Evolutionary conservation across 768 basidiomycete genomes (phyloP).

Genomic region (Suillus lakei): DNA sequence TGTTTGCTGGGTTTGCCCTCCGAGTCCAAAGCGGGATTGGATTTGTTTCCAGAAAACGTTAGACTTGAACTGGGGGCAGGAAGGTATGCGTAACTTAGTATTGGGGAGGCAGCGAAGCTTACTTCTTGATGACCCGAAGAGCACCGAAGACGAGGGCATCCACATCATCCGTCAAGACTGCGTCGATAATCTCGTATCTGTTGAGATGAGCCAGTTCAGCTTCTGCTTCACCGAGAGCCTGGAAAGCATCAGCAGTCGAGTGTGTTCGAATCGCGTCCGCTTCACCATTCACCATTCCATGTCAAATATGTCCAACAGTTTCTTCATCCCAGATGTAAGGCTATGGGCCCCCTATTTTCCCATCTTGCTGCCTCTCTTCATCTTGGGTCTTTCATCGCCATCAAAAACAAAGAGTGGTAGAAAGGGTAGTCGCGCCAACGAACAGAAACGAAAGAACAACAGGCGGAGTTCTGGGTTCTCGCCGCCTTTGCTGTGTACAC

Average conservation of each 20-base stretch:
- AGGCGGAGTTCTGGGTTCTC: slow-evolving; percentile 48
- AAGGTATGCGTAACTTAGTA: neutral
- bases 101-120: slow-evolving; percentile 15
- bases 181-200: slow-evolving; percentile 43
- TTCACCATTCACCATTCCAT: slow-evolving; percentile 34
- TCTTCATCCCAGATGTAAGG: slow-evolving; percentile 22
- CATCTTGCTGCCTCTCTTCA: slow-evolving; percentile 42
- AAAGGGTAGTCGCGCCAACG: slow-evolving; percentile 42
- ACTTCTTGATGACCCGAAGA: slow-evolving; percentile 46
- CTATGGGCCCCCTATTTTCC: slow-evolving; percentile 28
- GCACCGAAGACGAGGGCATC: slow-evolving; percentile 55
- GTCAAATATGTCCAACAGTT: slow-evolving; percentile 28
- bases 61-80: slow-evolving; percentile 18
- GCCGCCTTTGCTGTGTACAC: slow-evolving; percentile 29
- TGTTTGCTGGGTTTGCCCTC: slow-evolving; percentile 27
- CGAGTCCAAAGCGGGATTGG: slow-evolving; percentile 26
- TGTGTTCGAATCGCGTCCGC: neutral
- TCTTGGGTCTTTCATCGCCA: slow-evolving; percentile 44
- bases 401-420: slow-evolving; percentile 53
- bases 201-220: slow-evolving; percentile 53
- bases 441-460: slow-evolving; percentile 47
- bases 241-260: neutral
- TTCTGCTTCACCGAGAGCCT: slow-evolving; percentile 55
- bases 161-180: slow-evolving; percentile 52
- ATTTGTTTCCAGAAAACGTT: slow-evolving; percentile 30